These are phyloP conservation scores for Amphibolis antarctica DNA, from an alignment of 106 monocot species.

Conservation along the genomic window DNA sequence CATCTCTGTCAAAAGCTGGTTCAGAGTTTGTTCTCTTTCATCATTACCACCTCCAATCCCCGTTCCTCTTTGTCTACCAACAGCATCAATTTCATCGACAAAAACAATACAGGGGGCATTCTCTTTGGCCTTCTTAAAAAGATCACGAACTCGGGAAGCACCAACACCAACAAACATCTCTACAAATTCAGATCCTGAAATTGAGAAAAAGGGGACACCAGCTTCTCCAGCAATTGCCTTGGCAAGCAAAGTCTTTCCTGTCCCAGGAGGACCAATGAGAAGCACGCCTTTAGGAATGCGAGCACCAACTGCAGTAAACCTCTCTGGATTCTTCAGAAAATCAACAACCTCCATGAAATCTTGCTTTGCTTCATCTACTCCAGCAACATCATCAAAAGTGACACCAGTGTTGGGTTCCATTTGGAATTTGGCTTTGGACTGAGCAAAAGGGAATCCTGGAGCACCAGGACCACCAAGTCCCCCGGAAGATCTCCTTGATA, in stretches of 20 bases:
- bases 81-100: constrained; percentile 98
- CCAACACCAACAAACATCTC: constrained; percentile 99
- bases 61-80: constrained; percentile 84
- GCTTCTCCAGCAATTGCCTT: constrained; percentile 99
- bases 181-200: constrained; percentile 97
- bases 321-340: constrained; percentile 97
- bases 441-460: constrained; percentile 84
- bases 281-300: constrained; percentile 97
- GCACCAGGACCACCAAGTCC: constrained; percentile 94
- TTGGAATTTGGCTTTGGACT: constrained; percentile 95
- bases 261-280: constrained; percentile 96
- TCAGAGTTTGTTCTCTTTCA: constrained; percentile 92
- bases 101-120: constrained; percentile 96
- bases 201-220: constrained; percentile 96
- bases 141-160: constrained; percentile 73
- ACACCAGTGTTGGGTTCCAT: constrained; percentile 99
- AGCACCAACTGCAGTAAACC: constrained; percentile 95
- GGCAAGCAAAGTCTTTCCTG: constrained; percentile 94
- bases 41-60: constrained; percentile 97
- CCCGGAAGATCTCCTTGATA: constrained; percentile 76
- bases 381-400: constrained; percentile 97
- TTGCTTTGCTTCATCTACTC: constrained; percentile 97
- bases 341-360: constrained; percentile 99
- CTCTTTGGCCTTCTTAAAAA: constrained; percentile 90
- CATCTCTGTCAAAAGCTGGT: constrained; percentile 97